Evolutionary conservation across 2,329 filamentous ascomycete species (phyloP), one percentile per base, ranked within the genome.

Genomic region (Cladophialophora psammophila): DNA sequence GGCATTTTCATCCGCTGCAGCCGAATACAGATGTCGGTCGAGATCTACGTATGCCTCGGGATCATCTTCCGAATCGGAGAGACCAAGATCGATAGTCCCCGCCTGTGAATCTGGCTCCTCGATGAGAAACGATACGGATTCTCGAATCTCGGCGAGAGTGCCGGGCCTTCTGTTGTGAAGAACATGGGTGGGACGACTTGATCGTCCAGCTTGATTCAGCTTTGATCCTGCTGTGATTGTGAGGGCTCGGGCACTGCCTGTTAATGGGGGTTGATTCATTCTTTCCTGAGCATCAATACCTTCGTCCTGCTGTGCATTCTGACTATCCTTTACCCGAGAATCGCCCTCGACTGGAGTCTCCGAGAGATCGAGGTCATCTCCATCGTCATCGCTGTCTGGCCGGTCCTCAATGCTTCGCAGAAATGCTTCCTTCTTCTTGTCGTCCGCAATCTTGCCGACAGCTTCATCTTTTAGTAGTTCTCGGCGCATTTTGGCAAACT

Each of bases 401-500:
- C 87, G 87, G 75, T 97, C 94, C 74, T 97, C 93, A 60, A 99
- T 91, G 6, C 93, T 93, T 71, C 89, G 89, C 72, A 99, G 85
- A 81, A 99, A 99, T 0, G 95, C 95, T 68, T 91, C 86, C 76
- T 93, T 94, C 76, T 94, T 94, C 1, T 92, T 92, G 74, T 96
- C 93, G 76, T 93, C 89, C 38, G 92, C 93, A 69, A 98, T 92
- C 78, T 94, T 94, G 76, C 91, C 92, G 73, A 99, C 88, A 42
- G 93, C 92, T 78, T 97, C 94, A 74, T 98, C 94, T 31, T 91
- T 85, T 55, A 97, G 86, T 8, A 99, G 85, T 6, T 94, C 91
- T 77, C 93, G 93, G 64, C 93, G 91, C 91, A 97, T 96, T 80
- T 92, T 92, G 40, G 91, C 91, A 78, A 96, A 96, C 75, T 97